Percentiles rank a stretch among this genome's conserved stretches.
These are phyloP conservation scores for Thymus quinquecostatus DNA, from an alignment of 257 asterid species.

Conservation along the genomic window DNA sequence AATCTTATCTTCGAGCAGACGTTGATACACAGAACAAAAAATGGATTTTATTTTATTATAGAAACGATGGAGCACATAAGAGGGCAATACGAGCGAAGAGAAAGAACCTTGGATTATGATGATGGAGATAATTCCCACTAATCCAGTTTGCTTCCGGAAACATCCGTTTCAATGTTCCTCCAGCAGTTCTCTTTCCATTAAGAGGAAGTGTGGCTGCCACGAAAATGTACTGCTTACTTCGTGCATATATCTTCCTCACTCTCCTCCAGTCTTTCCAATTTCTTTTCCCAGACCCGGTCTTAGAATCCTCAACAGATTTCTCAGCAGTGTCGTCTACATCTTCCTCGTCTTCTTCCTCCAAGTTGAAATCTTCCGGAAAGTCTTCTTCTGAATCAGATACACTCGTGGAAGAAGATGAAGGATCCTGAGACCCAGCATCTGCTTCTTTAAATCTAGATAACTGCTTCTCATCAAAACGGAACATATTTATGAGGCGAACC, in stretches of 20 bases:
- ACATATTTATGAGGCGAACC: constrained; percentile 80
- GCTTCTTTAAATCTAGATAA: constrained; percentile 52
- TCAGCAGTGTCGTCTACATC: constrained; percentile 45
- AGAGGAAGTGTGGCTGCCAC: constrained; percentile 98
- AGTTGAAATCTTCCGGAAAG: constrained; percentile 32
- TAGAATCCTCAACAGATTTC: constrained; percentile 39
- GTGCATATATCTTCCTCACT: constrained; percentile 67
- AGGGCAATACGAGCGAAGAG: constrained; percentile 9
- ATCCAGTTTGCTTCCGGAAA: constrained; percentile 92
- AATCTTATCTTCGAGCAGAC: neutral
- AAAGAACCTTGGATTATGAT: constrained; percentile 87
- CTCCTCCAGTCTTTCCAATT: constrained; percentile 82
- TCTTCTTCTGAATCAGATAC: constrained; percentile 49
- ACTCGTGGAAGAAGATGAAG: constrained; percentile 31
- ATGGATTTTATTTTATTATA: neutral
- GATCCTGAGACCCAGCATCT: constrained; percentile 35
- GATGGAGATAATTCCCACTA: constrained; percentile 87
- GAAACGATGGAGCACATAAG: neutral
- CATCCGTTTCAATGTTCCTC: constrained; percentile 79
- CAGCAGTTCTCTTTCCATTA: constrained; percentile 93
- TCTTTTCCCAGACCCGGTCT: constrained; percentile 41
- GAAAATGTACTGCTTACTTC: constrained; percentile 96
- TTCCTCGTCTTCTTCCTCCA: constrained; percentile 52
- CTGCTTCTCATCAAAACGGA: constrained; percentile 94
- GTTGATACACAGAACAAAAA: neutral